Conservation (phyloP, 768 basidiomycete species). For the Phaeolepiota aurea region DNA sequence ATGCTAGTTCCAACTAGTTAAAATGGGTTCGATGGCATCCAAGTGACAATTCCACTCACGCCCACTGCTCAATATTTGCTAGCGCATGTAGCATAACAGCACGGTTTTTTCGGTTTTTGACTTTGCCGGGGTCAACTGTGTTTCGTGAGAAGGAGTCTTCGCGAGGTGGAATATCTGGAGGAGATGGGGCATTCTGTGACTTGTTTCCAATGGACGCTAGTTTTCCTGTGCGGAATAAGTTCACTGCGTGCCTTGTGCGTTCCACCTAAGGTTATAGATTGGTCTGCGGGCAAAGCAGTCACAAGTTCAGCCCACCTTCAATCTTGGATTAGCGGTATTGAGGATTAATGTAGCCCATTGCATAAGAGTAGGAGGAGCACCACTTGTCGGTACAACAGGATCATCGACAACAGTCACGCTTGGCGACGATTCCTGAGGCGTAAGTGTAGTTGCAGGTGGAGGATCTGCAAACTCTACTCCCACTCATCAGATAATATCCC, state of each 20-base stretch:
- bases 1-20: constrained; percentile 31
- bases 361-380: constrained; percentile 60
- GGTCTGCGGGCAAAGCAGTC: background rate
- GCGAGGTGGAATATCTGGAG: constrained; percentile 58
- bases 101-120: constrained; percentile 52
- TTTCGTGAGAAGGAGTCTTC: constrained; percentile 42
- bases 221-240: constrained; percentile 61
- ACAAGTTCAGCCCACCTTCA: constrained; percentile 34
- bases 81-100: constrained; percentile 75
- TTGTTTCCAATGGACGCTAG: constrained; percentile 60
- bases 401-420: constrained; percentile 20
- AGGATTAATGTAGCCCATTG: constrained; percentile 76
- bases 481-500: too few relatives aligned
- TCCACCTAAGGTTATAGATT: constrained; percentile 35
- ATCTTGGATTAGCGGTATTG: constrained; percentile 59
- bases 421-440: background rate
- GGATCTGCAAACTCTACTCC: constrained; percentile 66
- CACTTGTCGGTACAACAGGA: constrained; percentile 37
- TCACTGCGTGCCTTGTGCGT: constrained; percentile 61
- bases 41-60: constrained; percentile 43
- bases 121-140: constrained; percentile 51
- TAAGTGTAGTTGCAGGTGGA: constrained; percentile 17
- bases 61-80: constrained; percentile 86
- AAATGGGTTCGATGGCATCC: too few relatives aligned
- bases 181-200: constrained; percentile 34